Base-by-base conservation (phyloP, 495 filamentous ascomycete genomes). In the Friedmanniomyces simplex region DNA sequence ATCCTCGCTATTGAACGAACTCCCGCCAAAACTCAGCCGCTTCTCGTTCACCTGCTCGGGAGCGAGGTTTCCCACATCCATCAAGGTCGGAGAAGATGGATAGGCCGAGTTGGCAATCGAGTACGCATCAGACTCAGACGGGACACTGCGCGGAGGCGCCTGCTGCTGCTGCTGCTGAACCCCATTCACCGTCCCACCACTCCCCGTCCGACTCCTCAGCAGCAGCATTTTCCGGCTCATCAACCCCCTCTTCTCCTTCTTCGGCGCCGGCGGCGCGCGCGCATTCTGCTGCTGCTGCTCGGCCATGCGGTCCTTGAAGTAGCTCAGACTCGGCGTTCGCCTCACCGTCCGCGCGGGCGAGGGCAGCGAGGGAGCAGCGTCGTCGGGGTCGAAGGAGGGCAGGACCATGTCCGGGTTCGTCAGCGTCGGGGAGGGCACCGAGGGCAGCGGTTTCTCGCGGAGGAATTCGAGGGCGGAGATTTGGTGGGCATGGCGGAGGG, bases 361-460 rank as follows among this genome's bases (percentile, higher is more conserved):
- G 6, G 55, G 51, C 21, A 54, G 5, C 7, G 28, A 32, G 4
- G 41, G 3, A 13, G 55, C 12, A 2, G 32, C 28, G 12, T 54
- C 49, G 30, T 53, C 21, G n/a, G n/a, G n/a, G 71, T 71, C 30
- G 51, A 78, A 76, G 37, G 28, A 3, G 10, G 90, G 90, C 39
- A 96, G 76, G 59, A 96, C 94, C 88, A 96, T 90, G 69, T 93
- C 89, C 36, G 89, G 88, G 70, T 94, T 89, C n/a, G 88, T 90
- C 57, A 96, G 73, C 8, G 90, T 93, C 45, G 90, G 90, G 49
- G 88, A 94, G 26, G 82, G 79, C 51, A 76, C n/a, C 8, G 24
- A 24, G 13, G 56, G 56, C 42, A 58, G 28, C 18, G 60, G 42
- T 25, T 59, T 59, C 41, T 63, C 58, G 12, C 18, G 45, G 1